Conservation (phyloP, 441 rosid species). For the Populus hybrid region DNA sequence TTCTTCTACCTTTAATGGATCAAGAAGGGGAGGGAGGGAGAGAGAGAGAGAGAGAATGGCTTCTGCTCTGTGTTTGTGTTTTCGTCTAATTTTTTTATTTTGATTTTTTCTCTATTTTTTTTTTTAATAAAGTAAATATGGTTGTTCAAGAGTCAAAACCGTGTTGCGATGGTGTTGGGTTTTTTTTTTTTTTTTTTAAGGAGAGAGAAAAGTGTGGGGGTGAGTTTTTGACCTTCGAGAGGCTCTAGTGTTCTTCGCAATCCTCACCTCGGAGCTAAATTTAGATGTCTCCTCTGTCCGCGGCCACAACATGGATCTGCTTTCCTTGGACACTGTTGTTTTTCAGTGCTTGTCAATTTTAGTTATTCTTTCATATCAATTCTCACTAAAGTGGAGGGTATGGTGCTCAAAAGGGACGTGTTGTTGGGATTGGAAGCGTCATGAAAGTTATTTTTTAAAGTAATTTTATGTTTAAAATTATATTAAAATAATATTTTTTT, state of each 20-base stretch:
- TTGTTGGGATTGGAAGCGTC: no score
- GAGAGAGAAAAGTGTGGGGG: slow-evolving; percentile 9
- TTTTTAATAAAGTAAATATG: slow-evolving; percentile 4
- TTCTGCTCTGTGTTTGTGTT: slow-evolving; percentile 16
- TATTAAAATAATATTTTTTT: no score
- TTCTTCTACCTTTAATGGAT: slow-evolving; percentile 23
- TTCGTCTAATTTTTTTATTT: background rate
- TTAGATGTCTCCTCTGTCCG: slow-evolving; percentile 44
- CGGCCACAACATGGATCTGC: slow-evolving; percentile 34
- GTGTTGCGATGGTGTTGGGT: slow-evolving; percentile 37
- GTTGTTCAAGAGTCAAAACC: slow-evolving; percentile 31
- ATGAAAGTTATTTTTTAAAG: background rate
- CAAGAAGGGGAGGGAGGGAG: slow-evolving; percentile 27
- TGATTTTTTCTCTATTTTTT: background rate
- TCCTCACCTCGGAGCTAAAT: slow-evolving; percentile 28
- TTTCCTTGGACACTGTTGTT: slow-evolving; percentile 6
- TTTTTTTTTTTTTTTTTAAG: slow-evolving; percentile 5
- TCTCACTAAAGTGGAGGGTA: background rate
- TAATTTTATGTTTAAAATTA: no score
- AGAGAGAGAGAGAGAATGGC: slow-evolving; percentile 37
- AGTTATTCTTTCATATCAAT: background rate
- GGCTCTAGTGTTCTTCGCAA: background rate
- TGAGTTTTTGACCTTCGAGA: slow-evolving; percentile 33
- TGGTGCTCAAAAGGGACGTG: background rate
- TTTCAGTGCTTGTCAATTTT: slow-evolving; percentile 10